Percentiles rank a stretch among this genome's conserved stretches.
phyloP scores from a whole-genome alignment of 1,284 basidiomycete species.

The Cryptococcus amylolentus region DNA sequence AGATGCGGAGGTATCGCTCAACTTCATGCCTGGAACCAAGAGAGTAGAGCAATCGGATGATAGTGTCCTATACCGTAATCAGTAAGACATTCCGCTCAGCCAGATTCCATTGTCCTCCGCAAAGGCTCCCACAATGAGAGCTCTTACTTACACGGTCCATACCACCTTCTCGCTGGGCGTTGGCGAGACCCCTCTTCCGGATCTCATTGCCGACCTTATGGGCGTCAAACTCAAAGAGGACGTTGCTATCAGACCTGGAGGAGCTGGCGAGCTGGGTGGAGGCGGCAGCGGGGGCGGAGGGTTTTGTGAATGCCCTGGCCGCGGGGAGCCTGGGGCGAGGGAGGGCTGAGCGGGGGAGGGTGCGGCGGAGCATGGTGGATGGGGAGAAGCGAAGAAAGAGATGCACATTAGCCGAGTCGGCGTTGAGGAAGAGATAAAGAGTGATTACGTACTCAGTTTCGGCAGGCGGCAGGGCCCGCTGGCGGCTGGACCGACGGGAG shows the following conservation, averaged over 20 bases:
- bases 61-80: constrained; percentile 67
- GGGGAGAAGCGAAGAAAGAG: not conserved
- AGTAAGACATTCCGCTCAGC: constrained; percentile 1
- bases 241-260: constrained; percentile 17
- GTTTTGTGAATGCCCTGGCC: constrained; percentile 26
- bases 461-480: too few relatives aligned
- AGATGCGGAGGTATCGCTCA: constrained; percentile 92
- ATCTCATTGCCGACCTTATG: constrained; percentile 46
- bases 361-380: constrained; percentile 34
- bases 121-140: not conserved
- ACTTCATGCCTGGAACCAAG: constrained; percentile 93
- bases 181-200: constrained; percentile 44
- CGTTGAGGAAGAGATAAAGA: not conserved
- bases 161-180: constrained; percentile 37
- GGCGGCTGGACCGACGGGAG: too few relatives aligned
- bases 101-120: not conserved
- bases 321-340: constrained; percentile 15
- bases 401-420: not conserved
- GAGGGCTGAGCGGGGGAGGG: constrained; percentile 23
- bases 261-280: constrained; percentile 16
- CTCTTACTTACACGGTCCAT: constrained; percentile 45
- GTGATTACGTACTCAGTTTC: not conserved
- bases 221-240: constrained; percentile 45
- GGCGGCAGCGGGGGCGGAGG: constrained; percentile 21
- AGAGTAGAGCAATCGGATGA: constrained; percentile 88